phyloP scores from a whole-genome alignment of 495 filamentous ascomycete genomes.

The Aspergillus hancockii region DNA sequence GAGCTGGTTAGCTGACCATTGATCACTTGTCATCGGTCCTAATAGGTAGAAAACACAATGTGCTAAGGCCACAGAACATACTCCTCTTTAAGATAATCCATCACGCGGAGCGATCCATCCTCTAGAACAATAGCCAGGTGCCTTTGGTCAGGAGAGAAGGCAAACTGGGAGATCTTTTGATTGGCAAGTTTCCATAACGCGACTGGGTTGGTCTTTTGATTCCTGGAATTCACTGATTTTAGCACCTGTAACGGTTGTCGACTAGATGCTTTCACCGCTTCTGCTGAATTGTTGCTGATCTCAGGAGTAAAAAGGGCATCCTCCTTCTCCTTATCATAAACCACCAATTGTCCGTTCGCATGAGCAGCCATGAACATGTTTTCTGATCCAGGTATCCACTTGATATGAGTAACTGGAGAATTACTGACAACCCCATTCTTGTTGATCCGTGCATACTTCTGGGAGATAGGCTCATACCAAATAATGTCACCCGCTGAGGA shows the following conservation, averaged over 20 bases:
- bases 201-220: slow-evolving; percentile 91
- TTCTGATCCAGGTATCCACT: slow-evolving; percentile 93
- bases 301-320: slow-evolving; percentile 75
- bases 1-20: slow-evolving; percentile 18
- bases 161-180: slow-evolving; percentile 82
- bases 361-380: slow-evolving; percentile 91
- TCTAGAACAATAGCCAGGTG: slow-evolving; percentile 93
- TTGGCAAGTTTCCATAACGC: slow-evolving; percentile 88
- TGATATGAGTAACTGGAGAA: slow-evolving; percentile 81
- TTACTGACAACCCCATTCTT: slow-evolving; percentile 92
- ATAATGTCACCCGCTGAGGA: slow-evolving; percentile 96
- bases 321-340: slow-evolving; percentile 99
- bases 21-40: not conserved
- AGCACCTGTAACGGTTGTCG: slow-evolving; percentile 58
- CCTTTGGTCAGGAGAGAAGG: slow-evolving; percentile 81
- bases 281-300: slow-evolving; percentile 43
- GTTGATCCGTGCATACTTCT: slow-evolving; percentile 93
- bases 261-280: slow-evolving; percentile 41
- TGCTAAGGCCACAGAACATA: slow-evolving; percentile 40
- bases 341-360: slow-evolving; percentile 88
- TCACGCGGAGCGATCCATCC: slow-evolving; percentile 83
- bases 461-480: slow-evolving; percentile 97
- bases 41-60: not conserved
- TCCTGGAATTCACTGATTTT: slow-evolving; percentile 88
- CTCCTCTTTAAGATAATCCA: slow-evolving; percentile 91